A percentile compares a stretch with the other conserved stretches of the same genome.
These are phyloP conservation scores for Globisporangium nodosum DNA, from an alignment of 352 stramenopile species.

Conservation along the genomic window DNA sequence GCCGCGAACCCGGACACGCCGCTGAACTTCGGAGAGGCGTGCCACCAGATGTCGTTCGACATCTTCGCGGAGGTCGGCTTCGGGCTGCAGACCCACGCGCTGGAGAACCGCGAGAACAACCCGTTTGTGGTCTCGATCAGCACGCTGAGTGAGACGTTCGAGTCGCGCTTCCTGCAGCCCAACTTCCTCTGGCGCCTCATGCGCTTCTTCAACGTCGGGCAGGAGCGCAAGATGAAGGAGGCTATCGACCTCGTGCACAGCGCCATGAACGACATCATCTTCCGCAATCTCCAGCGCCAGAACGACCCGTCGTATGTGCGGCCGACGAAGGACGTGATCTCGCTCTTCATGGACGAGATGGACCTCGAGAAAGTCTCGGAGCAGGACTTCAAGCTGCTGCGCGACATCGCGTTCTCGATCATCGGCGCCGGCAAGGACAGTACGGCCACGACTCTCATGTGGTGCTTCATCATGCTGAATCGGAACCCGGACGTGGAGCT, in stretches of 20 bases:
- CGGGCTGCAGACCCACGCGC: slow-evolving; percentile 26
- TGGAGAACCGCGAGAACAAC: slow-evolving; percentile 27
- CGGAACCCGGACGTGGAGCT: slow-evolving; percentile 48
- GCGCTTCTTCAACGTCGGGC: slow-evolving; percentile 36
- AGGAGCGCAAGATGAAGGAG: slow-evolving; percentile 29
- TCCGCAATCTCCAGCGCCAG: slow-evolving; percentile 25
- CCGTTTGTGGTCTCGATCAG: slow-evolving; percentile 49
- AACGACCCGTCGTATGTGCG: slow-evolving; percentile 3
- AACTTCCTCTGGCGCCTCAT: slow-evolving; percentile 54
- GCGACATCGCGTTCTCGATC: slow-evolving; percentile 35
- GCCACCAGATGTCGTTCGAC: slow-evolving; percentile 55
- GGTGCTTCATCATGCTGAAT: slow-evolving; percentile 75
- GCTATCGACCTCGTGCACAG: slow-evolving; percentile 25
- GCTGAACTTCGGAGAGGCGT: slow-evolving; percentile 34
- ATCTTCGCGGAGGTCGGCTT: slow-evolving; percentile 59
- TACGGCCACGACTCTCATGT: slow-evolving; percentile 48
- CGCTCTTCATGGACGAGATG: slow-evolving; percentile 35
- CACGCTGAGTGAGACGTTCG: slow-evolving; percentile 29
- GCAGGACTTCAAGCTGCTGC: slow-evolving; percentile 37
- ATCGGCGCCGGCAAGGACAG: slow-evolving; percentile 72
- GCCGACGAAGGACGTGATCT: slow-evolving; percentile 31
- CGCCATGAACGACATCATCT: slow-evolving; percentile 39
- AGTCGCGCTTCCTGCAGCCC: slow-evolving; percentile 39
- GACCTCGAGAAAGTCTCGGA: not conserved
- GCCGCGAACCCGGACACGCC: not conserved